These are phyloP conservation scores for Daldinia caldariorum DNA, from an alignment of 495 filamentous ascomycete species.

Conservation along the genomic window DNA sequence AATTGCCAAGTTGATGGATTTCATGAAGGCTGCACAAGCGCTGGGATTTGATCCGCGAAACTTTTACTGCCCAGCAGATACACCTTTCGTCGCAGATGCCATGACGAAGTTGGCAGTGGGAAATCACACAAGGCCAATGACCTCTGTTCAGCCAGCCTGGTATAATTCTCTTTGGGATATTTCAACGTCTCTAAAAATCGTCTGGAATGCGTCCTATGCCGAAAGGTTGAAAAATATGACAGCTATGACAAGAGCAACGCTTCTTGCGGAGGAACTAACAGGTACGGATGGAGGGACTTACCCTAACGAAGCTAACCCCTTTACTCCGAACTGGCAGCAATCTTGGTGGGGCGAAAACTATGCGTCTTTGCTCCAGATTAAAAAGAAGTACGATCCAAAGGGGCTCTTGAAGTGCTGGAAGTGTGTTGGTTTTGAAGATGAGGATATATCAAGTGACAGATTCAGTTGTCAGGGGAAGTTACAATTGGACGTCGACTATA, in stretches of 20 bases:
- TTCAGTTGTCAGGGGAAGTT: background rate
- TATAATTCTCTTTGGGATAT: background rate
- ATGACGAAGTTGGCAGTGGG: background rate
- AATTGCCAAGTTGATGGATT: background rate
- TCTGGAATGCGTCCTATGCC: background rate
- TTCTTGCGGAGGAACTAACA: conserved; percentile 57
- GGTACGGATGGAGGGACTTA: conserved; percentile 57
- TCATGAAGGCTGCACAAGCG: background rate
- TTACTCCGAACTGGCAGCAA: conserved; percentile 56
- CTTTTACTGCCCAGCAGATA: background rate
- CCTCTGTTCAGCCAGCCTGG: background rate
- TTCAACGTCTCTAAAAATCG: background rate
- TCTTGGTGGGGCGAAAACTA: conserved; percentile 64
- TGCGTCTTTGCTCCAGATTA: conserved; percentile 50
- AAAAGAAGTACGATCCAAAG: conserved; percentile 59
- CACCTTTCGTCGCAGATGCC: background rate
- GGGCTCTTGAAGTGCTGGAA: conserved; percentile 58
- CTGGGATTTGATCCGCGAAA: background rate
- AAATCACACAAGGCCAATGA: background rate
- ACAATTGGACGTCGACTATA: background rate
- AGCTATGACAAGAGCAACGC: conserved; percentile 54
- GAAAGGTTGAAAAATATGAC: conserved; percentile 46
- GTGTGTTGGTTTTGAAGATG: conserved; percentile 58
- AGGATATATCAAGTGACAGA: conserved; percentile 19
- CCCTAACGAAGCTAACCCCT: conserved; percentile 60